phyloP scores from a whole-genome alignment of 2,329 filamentous ascomycete species.

The Hysterium pulicare region DNA sequence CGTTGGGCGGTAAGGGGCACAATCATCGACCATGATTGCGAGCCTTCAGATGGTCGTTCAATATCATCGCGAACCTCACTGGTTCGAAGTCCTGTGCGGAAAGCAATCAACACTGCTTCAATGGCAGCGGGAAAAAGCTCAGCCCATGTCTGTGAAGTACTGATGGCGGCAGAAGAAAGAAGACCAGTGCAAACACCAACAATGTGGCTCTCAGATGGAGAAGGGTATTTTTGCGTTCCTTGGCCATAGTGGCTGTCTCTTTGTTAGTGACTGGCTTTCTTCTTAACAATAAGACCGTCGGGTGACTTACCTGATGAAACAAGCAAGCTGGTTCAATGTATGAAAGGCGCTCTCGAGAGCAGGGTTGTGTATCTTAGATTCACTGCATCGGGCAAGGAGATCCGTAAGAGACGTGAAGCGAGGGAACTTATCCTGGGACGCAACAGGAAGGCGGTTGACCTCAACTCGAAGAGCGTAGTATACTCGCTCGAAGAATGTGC shows the following conservation, averaged over 20 bases:
- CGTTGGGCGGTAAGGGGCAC: conserved; percentile 6
- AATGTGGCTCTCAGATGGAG: conserved; percentile 33
- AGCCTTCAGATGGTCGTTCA: conserved; percentile 1
- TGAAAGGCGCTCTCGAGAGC: conserved; percentile 43
- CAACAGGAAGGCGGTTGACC: conserved; percentile 31
- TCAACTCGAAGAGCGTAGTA: conserved; percentile 42
- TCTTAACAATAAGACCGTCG: conserved; percentile 9
- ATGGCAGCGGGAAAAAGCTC: conserved; percentile 42
- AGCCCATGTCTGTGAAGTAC: conserved; percentile 38
- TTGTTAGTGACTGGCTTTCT: not conserved
- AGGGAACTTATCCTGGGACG: conserved; percentile 35
- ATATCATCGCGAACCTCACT: conserved; percentile 6
- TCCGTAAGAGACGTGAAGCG: conserved; percentile 40
- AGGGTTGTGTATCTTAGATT: conserved; percentile 20
- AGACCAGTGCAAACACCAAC: conserved; percentile 45
- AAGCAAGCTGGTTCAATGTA: conserved; percentile 42
- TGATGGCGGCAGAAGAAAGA: conserved; percentile 40
- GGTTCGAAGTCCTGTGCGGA: conserved; percentile 37
- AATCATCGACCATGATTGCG: conserved; percentile 6
- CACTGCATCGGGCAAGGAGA: conserved; percentile 32
- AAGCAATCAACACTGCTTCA: conserved; percentile 42
- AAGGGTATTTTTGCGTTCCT: conserved; percentile 40
- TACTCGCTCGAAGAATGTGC: conserved; percentile 42
- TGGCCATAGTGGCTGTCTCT: conserved; percentile 40
- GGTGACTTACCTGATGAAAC: conserved; percentile 42